Evolutionary conservation across 306 rosid species (phyloP).

Genomic region (Quercus aquifolioides): DNA sequence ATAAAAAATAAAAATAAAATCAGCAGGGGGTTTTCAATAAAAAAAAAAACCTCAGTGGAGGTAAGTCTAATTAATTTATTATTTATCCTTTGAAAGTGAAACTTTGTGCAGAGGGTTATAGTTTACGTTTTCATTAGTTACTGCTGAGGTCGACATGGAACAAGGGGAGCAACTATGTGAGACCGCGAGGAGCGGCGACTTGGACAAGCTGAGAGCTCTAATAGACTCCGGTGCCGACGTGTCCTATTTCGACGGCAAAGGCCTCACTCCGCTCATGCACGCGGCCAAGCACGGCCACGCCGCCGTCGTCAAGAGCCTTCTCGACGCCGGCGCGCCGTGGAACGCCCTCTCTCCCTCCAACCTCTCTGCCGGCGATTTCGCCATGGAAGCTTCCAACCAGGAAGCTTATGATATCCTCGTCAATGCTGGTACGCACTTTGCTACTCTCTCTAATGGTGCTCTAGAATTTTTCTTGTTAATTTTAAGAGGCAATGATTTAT

Average conservation of each 20-base stretch:
- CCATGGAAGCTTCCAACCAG: slow-evolving; percentile 68
- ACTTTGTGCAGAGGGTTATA: slow-evolving; percentile 17
- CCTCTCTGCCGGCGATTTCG: slow-evolving; percentile 70
- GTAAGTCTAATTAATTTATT: background rate
- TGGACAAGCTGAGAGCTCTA: slow-evolving; percentile 42
- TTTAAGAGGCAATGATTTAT: no score
- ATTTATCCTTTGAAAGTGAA: no score
- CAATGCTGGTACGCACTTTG: slow-evolving; percentile 50
- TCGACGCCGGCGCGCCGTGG: slow-evolving; percentile 88
- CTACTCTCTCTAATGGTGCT: no score
- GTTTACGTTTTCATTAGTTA: background rate
- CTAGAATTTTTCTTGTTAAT: no score
- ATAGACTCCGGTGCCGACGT: slow-evolving; percentile 65
- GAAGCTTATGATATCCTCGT: slow-evolving; percentile 64
- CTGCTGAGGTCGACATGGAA: slow-evolving; percentile 31
- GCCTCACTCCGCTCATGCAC: slow-evolving; percentile 85
- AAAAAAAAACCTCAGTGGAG: background rate
- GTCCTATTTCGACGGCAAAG: slow-evolving; percentile 56
- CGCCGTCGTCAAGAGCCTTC: slow-evolving; percentile 43
- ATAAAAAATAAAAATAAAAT: background rate
- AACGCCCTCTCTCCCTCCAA: slow-evolving; percentile 84
- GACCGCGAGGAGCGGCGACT: slow-evolving; percentile 67
- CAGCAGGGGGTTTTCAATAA: background rate
- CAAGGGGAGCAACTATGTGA: slow-evolving; percentile 49
- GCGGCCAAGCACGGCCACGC: slow-evolving; percentile 83